Evolutionary conservation across 495 filamentous ascomycete genomes (phyloP).

Genomic region (Hypomontagnella monticulosa): DNA sequence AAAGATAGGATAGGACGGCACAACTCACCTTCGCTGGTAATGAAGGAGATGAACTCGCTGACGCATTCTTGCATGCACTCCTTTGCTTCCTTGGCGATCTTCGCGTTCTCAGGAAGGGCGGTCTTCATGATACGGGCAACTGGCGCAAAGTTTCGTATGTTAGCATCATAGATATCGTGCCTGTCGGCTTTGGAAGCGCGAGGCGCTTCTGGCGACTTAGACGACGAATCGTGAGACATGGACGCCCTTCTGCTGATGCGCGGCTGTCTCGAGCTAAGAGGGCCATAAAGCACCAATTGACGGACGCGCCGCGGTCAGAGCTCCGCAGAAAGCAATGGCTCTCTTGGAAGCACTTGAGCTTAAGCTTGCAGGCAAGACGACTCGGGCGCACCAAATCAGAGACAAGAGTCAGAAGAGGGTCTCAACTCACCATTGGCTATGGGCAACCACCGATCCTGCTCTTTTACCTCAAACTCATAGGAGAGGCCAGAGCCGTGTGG

Average conservation of each 20-base stretch:
- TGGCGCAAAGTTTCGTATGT: constrained; percentile 88
- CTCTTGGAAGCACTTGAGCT: constrained; percentile 38
- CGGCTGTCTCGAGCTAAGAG: constrained; percentile 45
- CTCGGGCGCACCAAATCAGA: constrained; percentile 60
- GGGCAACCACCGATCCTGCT: constrained; percentile 99
- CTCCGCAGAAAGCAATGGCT: constrained; percentile 45
- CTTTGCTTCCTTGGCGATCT: constrained; percentile 99
- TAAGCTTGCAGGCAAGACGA: constrained; percentile 52
- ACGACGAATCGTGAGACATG: constrained; percentile 66
- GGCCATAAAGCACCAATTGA: constrained; percentile 50
- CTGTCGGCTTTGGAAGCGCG: constrained; percentile 58
- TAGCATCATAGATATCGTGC: constrained; percentile 75
- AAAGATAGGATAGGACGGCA: constrained; percentile 8
- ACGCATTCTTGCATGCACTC: constrained; percentile 99
- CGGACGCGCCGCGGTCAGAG: constrained; percentile 45
- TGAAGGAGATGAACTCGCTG: constrained; percentile 99
- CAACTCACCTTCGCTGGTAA: constrained; percentile 91
- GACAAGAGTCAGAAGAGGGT: constrained; percentile 57
- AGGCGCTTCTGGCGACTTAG: constrained; percentile 57
- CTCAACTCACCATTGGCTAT: constrained; percentile 96
- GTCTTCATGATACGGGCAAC: constrained; percentile 99
- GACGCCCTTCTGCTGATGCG: constrained; percentile 45
- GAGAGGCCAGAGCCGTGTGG: constrained; percentile 66
- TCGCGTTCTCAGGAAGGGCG: constrained; percentile 95
- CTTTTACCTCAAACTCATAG: constrained; percentile 99